Evolutionary conservation across 2,329 filamentous ascomycete genomes (phyloP).

Genomic region (Akanthomyces uredinophilus): DNA sequence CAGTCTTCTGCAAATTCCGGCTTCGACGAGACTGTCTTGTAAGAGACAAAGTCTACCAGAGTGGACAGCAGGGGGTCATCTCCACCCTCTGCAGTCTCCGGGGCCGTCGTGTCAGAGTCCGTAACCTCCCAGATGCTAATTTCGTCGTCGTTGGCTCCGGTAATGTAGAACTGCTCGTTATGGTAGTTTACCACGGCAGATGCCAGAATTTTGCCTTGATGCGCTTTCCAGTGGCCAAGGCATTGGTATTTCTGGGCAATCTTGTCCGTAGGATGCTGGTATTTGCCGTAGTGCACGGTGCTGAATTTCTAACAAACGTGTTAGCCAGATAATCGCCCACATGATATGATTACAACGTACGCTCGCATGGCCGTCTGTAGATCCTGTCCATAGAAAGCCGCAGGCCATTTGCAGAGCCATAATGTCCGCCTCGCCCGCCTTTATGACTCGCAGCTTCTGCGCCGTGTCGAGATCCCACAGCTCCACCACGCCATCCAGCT

Average conservation of each 20-base stretch:
- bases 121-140: slow-evolving; percentile 83
- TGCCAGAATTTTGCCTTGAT: slow-evolving; percentile 80
- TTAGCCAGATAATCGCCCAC: neutral
- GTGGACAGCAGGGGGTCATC: slow-evolving; percentile 61
- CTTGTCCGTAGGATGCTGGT: slow-evolving; percentile 43
- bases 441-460: slow-evolving; percentile 83
- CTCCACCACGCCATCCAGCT: slow-evolving; percentile 81
- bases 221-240: slow-evolving; percentile 72
- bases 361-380: slow-evolving; percentile 81
- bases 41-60: slow-evolving; percentile 81
- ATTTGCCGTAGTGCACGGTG: slow-evolving; percentile 58
- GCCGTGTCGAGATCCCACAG: slow-evolving; percentile 96
- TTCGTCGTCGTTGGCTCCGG: slow-evolving; percentile 86
- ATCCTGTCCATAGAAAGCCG: slow-evolving; percentile 80
- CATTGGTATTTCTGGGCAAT: slow-evolving; percentile 79
- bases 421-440: slow-evolving; percentile 73
- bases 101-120: slow-evolving; percentile 28
- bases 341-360: slow-evolving; percentile 43
- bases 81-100: slow-evolving; percentile 32
- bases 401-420: slow-evolving; percentile 82
- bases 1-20: slow-evolving; percentile 87
- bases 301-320: slow-evolving; percentile 52
- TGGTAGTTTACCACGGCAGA: slow-evolving; percentile 70
- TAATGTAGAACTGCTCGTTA: slow-evolving; percentile 79
- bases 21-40: slow-evolving; percentile 84